Conservation (phyloP, 345 rosid species). For the Nephelium lappaceum region DNA sequence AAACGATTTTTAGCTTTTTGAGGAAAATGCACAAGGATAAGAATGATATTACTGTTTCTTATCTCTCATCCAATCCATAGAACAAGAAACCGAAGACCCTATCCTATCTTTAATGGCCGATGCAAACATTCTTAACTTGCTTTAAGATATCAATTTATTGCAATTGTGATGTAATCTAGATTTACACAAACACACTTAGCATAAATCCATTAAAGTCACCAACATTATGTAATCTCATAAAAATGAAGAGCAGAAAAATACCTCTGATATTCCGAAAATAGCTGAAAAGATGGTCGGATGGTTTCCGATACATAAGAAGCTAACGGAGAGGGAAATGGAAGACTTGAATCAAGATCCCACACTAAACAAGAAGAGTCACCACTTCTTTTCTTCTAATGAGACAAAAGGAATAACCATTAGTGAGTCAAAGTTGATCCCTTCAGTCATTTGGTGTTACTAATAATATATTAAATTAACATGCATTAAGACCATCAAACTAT, state of each 20-base stretch:
- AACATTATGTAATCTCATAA: background rate
- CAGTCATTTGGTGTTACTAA: background rate
- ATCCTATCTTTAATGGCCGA: background rate
- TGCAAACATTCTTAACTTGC: background rate
- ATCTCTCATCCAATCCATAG: background rate
- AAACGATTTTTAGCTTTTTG: too few species aligned
- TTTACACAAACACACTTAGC: background rate
- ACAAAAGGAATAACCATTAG: constrained; percentile 1
- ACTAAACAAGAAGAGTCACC: constrained; percentile 47
- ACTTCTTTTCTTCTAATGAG: constrained; percentile 42
- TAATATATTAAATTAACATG: too few species aligned
- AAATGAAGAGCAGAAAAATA: background rate
- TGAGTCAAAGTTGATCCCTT: background rate
- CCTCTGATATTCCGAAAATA: constrained; percentile 77
- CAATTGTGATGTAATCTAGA: background rate
- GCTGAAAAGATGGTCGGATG: constrained; percentile 72
- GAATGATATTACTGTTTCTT: too few species aligned
- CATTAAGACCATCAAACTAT: too few species aligned
- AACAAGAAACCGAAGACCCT: background rate
- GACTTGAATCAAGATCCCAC: constrained; percentile 87
- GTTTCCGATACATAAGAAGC: constrained; percentile 64
- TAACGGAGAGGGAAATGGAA: constrained; percentile 79
- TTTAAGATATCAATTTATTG: background rate
- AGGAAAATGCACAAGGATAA: too few species aligned
- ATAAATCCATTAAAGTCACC: background rate